A percentile compares a stretch with the other conserved stretches of the same genome.
Conservation (phyloP, 2,329 filamentous ascomycete genomes). For the Aspergillus chevalieri region DNA sequence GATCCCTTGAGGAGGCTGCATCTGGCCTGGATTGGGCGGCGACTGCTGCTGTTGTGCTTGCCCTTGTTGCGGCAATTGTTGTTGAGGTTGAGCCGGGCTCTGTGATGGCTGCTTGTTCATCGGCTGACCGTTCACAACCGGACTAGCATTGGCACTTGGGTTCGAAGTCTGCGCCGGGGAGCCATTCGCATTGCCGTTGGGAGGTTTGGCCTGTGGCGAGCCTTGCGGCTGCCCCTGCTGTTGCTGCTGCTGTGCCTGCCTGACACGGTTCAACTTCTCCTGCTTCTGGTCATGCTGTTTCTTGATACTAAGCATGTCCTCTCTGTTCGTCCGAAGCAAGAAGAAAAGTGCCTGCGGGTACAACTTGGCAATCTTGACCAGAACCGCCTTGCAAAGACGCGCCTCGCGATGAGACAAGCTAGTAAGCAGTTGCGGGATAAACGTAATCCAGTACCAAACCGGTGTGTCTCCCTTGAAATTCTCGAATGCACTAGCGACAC, state of each 20-base stretch:
- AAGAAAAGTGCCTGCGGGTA: slow-evolving; percentile 97
- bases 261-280: slow-evolving; percentile 55
- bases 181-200: slow-evolving; percentile 41
- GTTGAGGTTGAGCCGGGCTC: slow-evolving; percentile 8
- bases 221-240: slow-evolving; percentile 50
- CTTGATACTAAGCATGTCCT: slow-evolving; percentile 89
- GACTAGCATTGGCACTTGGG: slow-evolving; percentile 41
- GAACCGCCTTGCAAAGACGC: slow-evolving; percentile 73
- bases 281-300: slow-evolving; percentile 68
- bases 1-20: slow-evolving; percentile 13
- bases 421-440: slow-evolving; percentile 91
- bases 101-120: slow-evolving; percentile 19
- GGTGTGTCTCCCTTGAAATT: slow-evolving; percentile 96
- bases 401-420: slow-evolving; percentile 90
- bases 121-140: slow-evolving; percentile 17
- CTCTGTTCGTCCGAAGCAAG: slow-evolving; percentile 82
- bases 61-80: slow-evolving; percentile 7
- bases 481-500: slow-evolving; percentile 79
- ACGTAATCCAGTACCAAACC: slow-evolving; percentile 99
- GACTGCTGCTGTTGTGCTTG: slow-evolving; percentile 15
- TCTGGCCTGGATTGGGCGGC: slow-evolving; percentile 16
- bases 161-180: slow-evolving; percentile 43
- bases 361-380: slow-evolving; percentile 88
- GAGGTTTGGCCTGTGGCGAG: slow-evolving; percentile 30
- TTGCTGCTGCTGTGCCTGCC: slow-evolving; percentile 52